Evolutionary conservation across 176 grass and related monocot genomes (phyloP), one percentile per base, ranked within the genome.

Genomic region (Raddia distichophylla): DNA sequence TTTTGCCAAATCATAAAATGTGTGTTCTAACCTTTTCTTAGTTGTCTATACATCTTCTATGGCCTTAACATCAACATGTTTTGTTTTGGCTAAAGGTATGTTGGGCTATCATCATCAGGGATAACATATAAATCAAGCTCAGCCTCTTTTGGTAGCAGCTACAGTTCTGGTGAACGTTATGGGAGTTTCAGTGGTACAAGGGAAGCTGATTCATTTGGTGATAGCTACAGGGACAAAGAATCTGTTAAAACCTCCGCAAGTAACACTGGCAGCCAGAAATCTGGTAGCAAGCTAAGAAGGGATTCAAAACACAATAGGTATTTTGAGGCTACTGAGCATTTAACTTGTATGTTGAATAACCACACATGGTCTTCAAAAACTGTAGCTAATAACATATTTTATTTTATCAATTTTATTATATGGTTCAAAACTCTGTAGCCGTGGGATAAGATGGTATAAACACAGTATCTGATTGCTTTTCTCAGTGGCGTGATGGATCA

Each of bases 41-140:
- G 10, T 40, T 61, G 22, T 44, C 16, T 77, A 13, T 15, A 61
- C 80, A 72, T 74, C 51, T 68, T 62, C 15, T 60, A 37, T 17
- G 33, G 8, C 64, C 22, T 52, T 72, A 78, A 81, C 47, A 13
- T 8, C 54, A 71, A 64, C 56, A 79, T 83, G 57, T 87, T 82
- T 91, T 90, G 18, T 44, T 90, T 64, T 83, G 83, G 69, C 15
- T 87, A 69, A 80, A 99, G 96, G 87, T 95, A 93, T 16, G 18
- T 99, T 86, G 97, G 97, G 68, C 60, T 99, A 84, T 99, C 97
- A 27, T 99, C 97, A 43, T 93, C 85, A 42, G 97, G 93, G 79
- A 90, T 91, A 51, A 86, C 96, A 82, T 85, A 84, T 83, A 95
- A 88, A 88, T 99, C 97, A 82, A 99, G 89, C 78, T 90, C 86